phyloP scores from a whole-genome alignment of 176 grass and related monocot species.

The Elaeis guineensis region DNA sequence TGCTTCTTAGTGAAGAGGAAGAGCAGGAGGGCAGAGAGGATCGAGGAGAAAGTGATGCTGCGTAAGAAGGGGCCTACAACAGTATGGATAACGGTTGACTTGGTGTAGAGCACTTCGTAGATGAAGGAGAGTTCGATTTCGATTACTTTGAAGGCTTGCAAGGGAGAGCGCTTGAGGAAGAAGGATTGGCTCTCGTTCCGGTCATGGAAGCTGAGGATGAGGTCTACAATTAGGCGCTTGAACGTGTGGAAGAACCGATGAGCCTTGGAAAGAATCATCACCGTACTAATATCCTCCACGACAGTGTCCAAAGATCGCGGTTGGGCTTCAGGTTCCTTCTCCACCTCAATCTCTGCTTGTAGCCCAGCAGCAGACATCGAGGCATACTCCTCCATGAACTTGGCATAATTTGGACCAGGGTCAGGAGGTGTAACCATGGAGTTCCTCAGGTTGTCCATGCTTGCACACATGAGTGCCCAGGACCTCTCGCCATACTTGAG shows the following conservation, averaged over 20 bases:
- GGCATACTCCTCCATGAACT: too few relatives aligned
- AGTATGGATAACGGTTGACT: slow-evolving; percentile 14
- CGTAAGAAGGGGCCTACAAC: slow-evolving; percentile 10
- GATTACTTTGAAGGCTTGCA: slow-evolving; percentile 25
- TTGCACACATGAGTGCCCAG: slow-evolving; percentile 36
- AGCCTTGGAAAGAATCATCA: neutral
- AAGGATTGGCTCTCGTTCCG: slow-evolving; percentile 18
- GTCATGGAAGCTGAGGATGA: slow-evolving; percentile 4
- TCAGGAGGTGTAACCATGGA: slow-evolving; percentile 6
- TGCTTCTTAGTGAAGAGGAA: slow-evolving; percentile 20
- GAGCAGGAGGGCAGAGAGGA: slow-evolving; percentile 21
- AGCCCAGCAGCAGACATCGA: too few relatives aligned
- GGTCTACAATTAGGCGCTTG: slow-evolving; percentile 7
- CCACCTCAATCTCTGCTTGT: too few relatives aligned
- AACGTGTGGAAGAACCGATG: neutral
- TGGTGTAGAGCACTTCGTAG: slow-evolving; percentile 69
- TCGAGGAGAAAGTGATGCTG: slow-evolving; percentile 6
- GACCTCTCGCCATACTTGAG: slow-evolving; percentile 52
- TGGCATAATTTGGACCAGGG: slow-evolving; percentile 6
- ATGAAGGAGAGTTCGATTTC: slow-evolving; percentile 44
- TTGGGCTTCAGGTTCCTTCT: too few relatives aligned
- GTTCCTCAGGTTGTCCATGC: slow-evolving; percentile 16
- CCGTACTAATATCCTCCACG: too few relatives aligned
- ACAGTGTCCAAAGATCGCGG: neutral
- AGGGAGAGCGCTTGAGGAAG: neutral